Conservation (phyloP, 371 early-diverging fungal genomes). For the Circinella minor region DNA sequence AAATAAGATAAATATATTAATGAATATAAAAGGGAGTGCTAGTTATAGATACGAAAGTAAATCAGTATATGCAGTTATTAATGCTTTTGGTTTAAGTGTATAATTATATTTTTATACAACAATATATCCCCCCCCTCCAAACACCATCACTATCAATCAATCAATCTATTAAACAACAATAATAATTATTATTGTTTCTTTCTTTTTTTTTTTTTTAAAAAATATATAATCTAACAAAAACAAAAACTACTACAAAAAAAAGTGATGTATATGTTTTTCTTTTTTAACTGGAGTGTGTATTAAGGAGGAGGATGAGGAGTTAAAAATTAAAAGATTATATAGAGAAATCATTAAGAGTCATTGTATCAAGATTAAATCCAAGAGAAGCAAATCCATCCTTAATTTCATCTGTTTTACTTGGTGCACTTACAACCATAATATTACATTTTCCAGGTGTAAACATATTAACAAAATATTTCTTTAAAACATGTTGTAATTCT, state of each 20-base stretch:
- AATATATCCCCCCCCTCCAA: too few species aligned
- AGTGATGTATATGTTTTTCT: too few species aligned
- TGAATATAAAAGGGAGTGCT: conserved; percentile 50
- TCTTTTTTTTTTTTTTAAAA: too few species aligned
- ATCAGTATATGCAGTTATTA: conserved; percentile 71
- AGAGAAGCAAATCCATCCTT: conserved; percentile 39
- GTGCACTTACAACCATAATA: conserved; percentile 60
- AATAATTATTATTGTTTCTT: too few species aligned
- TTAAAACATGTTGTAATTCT: conserved; percentile 43
- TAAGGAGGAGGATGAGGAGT: neutral
- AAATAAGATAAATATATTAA: neutral
- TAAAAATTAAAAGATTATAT: neutral
- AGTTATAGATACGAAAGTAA: conserved; percentile 71
- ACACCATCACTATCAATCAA: too few species aligned
- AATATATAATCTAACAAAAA: too few species aligned
- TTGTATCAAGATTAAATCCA: conserved; percentile 41
- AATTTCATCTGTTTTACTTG: conserved; percentile 57
- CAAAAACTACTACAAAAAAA: too few species aligned
- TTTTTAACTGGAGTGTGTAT: neutral
- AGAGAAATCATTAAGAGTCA: conserved; percentile 44
- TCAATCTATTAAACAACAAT: too few species aligned
- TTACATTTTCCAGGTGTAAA: conserved; percentile 59
- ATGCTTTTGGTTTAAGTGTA: conserved; percentile 65
- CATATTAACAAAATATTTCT: conserved; percentile 57
- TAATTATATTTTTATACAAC: neutral